A percentile compares a stretch with the other conserved stretches of the same genome.
These are phyloP conservation scores for Pelargonium citronellum DNA, from an alignment of 441 rosid species.

Conservation along the genomic window DNA sequence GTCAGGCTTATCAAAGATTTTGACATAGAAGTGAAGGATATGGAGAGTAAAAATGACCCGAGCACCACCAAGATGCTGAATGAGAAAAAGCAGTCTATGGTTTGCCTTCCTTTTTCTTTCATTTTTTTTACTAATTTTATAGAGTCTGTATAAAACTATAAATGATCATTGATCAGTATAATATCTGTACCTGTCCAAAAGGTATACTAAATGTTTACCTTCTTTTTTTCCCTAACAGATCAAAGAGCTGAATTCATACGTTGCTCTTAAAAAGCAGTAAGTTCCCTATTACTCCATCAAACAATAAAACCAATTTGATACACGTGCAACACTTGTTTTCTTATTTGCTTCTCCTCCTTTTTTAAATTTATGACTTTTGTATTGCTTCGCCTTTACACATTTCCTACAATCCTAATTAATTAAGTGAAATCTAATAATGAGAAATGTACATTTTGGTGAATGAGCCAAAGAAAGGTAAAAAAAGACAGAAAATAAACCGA, in stretches of 20 bases:
- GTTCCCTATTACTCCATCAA: conserved; percentile 17
- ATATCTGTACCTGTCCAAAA: conserved; percentile 1
- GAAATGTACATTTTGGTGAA: neutral
- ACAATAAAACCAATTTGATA: neutral
- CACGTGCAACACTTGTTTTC: neutral
- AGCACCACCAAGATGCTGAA: conserved; percentile 58
- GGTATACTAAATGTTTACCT: conserved; percentile 20
- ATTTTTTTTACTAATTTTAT: no score
- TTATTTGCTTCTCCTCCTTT: no score
- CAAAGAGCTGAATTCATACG: conserved; percentile 89
- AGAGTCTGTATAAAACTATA: no score
- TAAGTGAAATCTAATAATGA: no score
- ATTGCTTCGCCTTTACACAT: no score
- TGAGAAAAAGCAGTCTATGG: conserved; percentile 88
- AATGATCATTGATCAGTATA: conserved; percentile 4
- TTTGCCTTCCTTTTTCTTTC: conserved; percentile 15
- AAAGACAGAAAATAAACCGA: neutral
- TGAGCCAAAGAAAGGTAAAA: neutral
- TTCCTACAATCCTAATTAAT: no score
- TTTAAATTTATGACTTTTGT: no score
- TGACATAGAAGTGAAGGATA: conserved; percentile 65
- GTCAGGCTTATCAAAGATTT: conserved; percentile 88
- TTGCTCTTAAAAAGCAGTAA: conserved; percentile 82
- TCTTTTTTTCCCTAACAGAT: conserved; percentile 57
- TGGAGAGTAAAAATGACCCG: conserved; percentile 57